Base-by-base conservation (phyloP, 1,139 yeast species). In the Suzukiozyma palmioleophila region DNA sequence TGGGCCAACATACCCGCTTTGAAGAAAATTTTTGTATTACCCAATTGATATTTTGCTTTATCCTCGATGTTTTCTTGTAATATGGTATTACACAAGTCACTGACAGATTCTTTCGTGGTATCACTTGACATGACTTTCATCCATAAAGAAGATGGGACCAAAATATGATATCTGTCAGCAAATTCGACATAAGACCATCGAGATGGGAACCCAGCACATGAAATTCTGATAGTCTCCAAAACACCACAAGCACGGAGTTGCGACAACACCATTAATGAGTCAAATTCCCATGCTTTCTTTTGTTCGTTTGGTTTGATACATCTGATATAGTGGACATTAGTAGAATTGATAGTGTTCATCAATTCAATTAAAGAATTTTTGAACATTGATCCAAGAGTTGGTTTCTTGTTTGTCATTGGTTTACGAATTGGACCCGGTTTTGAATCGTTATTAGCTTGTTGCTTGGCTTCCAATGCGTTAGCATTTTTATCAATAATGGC, bases 181-280 rank as follows among this genome's bases (percentile, higher is more conserved):
- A 92, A 92, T 57, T 92, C 98, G 40, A 84, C 90, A 58, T 88
- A 92, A 1, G 96, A 78, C 94, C 97, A 89, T 57, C 97, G 76
- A 0, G 97, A 84, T 26, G 98, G 98, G 75, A 89, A 92, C 29
- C 98, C 98, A 37, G 96, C 97, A 66, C 97, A 90, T 8, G 97
- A 90, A 39, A 92, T 92, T 53, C 96, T 75, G 56, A 92, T 92
- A 1, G 98, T 92, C 63, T 94, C 98, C 51, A 92, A 73, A 38
- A 92, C 98, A 81, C 98, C 98, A 73, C 98, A 92, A 12, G 98
- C 98, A 57, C 98, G 80, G 49, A 92, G 75, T 63, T 92, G 98
- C 7, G 95, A 84, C 47, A 92, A 73, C 35, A 92, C 98, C 97
- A 92, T 89, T 39, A 90, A 75, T 26, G 96, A 89, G 56, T 89